phyloP scores from a whole-genome alignment of 345 rosid genomes.

The Crucihimalaya himalaica region DNA sequence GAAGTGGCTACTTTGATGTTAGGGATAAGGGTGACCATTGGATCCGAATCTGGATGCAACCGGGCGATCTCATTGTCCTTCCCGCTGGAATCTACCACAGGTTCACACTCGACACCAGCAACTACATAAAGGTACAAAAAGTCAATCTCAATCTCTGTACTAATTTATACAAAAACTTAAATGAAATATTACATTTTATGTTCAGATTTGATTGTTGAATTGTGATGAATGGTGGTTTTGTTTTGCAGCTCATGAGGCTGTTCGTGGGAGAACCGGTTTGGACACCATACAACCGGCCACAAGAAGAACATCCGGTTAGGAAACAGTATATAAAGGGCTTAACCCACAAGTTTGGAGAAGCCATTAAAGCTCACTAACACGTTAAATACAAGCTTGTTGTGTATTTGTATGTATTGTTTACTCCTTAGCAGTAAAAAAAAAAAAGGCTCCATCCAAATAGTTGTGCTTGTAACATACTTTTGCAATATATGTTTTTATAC shows the following conservation, averaged over 20 bases:
- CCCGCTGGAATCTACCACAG: conserved; percentile 92
- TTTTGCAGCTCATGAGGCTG: conserved; percentile 75
- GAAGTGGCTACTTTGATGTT: conserved; percentile 89
- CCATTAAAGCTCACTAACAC: conserved; percentile 31
- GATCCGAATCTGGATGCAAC: conserved; percentile 76
- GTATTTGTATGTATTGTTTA: conserved; percentile 9
- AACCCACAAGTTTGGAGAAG: conserved; percentile 39
- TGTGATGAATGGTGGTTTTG: not conserved
- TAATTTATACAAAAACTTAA: not conserved
- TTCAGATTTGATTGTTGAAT: conserved; percentile 10
- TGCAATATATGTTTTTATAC: not conserved
- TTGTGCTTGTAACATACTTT: not conserved
- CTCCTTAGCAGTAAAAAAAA: not conserved
- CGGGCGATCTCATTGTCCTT: conserved; percentile 76
- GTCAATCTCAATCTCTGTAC: not conserved
- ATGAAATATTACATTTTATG: not conserved
- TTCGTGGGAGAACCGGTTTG: conserved; percentile 88
- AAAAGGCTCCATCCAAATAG: too few relatives aligned
- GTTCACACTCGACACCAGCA: conserved; percentile 75
- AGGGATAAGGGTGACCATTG: conserved; percentile 74
- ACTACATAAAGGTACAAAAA: conserved; percentile 67
- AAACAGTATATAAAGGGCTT: conserved; percentile 54
- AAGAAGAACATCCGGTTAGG: conserved; percentile 83
- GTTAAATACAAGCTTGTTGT: not conserved
- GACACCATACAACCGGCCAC: conserved; percentile 81